Conservation (phyloP, 1,284 basidiomycete genomes). For the Sphagnurus paluster region DNA sequence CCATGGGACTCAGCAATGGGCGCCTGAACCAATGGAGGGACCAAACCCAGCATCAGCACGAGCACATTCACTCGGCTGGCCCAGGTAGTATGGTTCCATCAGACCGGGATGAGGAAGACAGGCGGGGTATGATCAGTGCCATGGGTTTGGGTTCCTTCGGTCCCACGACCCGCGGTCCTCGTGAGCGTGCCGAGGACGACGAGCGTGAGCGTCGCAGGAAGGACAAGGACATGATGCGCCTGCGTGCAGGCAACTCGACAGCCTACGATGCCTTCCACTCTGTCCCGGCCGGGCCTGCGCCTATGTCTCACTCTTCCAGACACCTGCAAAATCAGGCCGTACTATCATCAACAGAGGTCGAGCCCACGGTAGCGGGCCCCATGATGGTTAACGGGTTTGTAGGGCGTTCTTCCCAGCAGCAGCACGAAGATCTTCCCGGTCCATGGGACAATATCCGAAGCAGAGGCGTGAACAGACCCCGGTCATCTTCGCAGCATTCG, state of each 20-base stretch:
- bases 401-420: slow-evolving; percentile 7
- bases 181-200: slow-evolving; percentile 66
- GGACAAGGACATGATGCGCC: slow-evolving; percentile 49
- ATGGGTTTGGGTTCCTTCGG: slow-evolving; percentile 44
- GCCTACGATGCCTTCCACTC: slow-evolving; percentile 79
- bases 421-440: slow-evolving; percentile 23
- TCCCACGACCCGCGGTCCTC: slow-evolving; percentile 46
- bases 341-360: slow-evolving; percentile 16
- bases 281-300: slow-evolving; percentile 41
- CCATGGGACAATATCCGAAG: slow-evolving; percentile 37
- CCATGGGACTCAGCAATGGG: slow-evolving; percentile 20
- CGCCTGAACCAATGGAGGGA: slow-evolving; percentile 26
- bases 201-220: slow-evolving; percentile 56
- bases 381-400: slow-evolving; percentile 22
- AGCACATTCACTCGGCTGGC: slow-evolving; percentile 12
- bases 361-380: slow-evolving; percentile 24
- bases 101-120: slow-evolving; percentile 45
- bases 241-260: slow-evolving; percentile 44
- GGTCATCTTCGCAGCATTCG: slow-evolving; percentile 37
- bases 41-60: slow-evolving; percentile 22
- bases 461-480: slow-evolving; percentile 15
- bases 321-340: slow-evolving; percentile 26
- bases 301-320: slow-evolving; percentile 20
- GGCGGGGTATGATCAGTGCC: slow-evolving; percentile 33
- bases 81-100: slow-evolving; percentile 9